phyloP scores from a whole-genome alignment of 768 basidiomycete genomes.

The Trichaptum fuscoviolaceum region DNA sequence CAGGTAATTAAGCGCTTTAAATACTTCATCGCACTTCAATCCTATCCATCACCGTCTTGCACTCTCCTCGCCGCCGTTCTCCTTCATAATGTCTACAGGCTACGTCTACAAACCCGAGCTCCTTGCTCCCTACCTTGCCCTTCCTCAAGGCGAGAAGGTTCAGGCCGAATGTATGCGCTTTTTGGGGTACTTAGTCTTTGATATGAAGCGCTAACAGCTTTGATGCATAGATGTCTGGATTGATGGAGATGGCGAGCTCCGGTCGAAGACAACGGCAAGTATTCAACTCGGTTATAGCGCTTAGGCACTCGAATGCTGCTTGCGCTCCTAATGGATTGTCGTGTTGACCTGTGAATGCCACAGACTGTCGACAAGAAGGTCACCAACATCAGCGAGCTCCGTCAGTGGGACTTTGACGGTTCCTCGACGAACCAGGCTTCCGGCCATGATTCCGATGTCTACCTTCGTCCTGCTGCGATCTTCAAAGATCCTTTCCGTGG shows the following conservation, averaged over 20 bases:
- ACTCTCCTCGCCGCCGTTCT: slow-evolving; percentile 9
- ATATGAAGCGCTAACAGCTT: slow-evolving; percentile 11
- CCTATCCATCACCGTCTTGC: slow-evolving; percentile 20
- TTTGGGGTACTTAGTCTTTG: slow-evolving; percentile 7
- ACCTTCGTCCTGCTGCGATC: slow-evolving; percentile 93
- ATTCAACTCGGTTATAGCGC: slow-evolving; percentile 3
- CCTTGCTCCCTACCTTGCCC: slow-evolving; percentile 82
- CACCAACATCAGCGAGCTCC: slow-evolving; percentile 84
- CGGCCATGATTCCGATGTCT: slow-evolving; percentile 93
- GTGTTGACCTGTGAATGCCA: slow-evolving; percentile 3
- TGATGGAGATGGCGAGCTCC: slow-evolving; percentile 89
- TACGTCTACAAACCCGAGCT: slow-evolving; percentile 71
- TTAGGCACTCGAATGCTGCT: neutral
- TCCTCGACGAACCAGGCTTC: slow-evolving; percentile 98
- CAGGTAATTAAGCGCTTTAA: neutral
- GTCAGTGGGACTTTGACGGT: slow-evolving; percentile 99
- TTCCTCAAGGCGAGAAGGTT: slow-evolving; percentile 86
- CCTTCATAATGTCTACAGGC: slow-evolving; percentile 24
- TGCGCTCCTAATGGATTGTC: neutral
- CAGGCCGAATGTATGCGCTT: slow-evolving; percentile 81
- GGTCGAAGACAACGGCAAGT: slow-evolving; percentile 92
- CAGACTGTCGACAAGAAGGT: slow-evolving; percentile 87
- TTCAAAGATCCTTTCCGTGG: slow-evolving; percentile 99
- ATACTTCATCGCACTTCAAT: slow-evolving; percentile 13
- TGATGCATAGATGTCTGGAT: slow-evolving; percentile 85